Base-by-base conservation (phyloP, 345 rosid species). In the Brassica rapa region DNA sequence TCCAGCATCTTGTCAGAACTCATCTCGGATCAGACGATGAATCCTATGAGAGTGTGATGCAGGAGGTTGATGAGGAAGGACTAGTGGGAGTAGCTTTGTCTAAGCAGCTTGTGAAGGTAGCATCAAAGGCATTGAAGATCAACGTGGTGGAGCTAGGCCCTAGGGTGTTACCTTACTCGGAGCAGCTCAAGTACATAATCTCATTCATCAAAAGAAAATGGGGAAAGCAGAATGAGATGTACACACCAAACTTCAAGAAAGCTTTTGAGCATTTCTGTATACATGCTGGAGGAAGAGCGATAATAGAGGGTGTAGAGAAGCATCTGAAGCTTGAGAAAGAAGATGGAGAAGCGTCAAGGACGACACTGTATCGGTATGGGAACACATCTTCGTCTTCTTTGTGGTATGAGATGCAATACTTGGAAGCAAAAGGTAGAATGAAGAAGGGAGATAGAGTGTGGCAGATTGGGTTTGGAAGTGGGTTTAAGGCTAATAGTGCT, bases 381-480 rank as follows among this genome's bases (percentile, higher is more conserved):
- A 53, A 53, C 59, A 53, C 59, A 53, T 53, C 59, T 53, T 53
- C 59, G 9, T 53, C 59, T 53, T 53, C 59, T 1, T 2, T 53
- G 8, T 53, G 59, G 59, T 53, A 53, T 53, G 59, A 53, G 24
- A 2, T 53, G 59, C 59, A 53, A 0, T 53, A 53, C 10, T 1
- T 53, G 59, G 59, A 53, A 16, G 24, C 59, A 0, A 53, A 53
- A 53, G 24, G 23, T 6, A 53, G 59, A 1, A 53, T 53, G 59
- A 53, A 16, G 24, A 53, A 16, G 10, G 59, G 59, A 53, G 59
- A 53, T 53, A 53, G 59, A 53, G 59, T 53, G 0, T 53, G 59
- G 59, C 59, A 53, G 59, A 53, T 53, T 53, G 59, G 59, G 59
- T 16, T 53, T 53, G 59, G 59, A 53, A 53, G 59, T 53, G 59